Conservation (phyloP, 805 yeast species). For the Metschnikowia matae region DNA sequence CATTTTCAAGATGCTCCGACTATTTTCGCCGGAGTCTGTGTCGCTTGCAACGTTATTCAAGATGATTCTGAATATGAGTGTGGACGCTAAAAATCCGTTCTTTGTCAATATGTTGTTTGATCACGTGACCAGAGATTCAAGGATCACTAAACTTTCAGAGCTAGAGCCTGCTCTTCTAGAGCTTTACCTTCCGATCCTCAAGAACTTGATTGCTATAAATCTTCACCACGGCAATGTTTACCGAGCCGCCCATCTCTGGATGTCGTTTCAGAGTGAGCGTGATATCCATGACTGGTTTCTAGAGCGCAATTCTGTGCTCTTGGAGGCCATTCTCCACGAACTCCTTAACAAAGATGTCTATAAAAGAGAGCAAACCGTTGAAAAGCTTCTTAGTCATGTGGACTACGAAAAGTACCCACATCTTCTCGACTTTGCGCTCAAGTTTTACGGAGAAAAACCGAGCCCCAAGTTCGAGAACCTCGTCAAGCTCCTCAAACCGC, state of each 20-base stretch:
- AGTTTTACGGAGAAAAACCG: conserved; percentile 18
- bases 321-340: conserved; percentile 1
- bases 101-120: conserved; percentile 19
- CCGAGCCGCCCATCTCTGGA: conserved; percentile 19
- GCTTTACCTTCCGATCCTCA: neutral
- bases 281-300: conserved; percentile 1
- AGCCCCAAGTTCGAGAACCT: conserved; percentile 15
- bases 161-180: neutral
- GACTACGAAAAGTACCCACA: conserved; percentile 4
- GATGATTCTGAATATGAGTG: conserved; percentile 11
- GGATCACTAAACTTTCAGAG: neutral
- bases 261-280: neutral
- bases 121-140: neutral
- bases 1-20: conserved; percentile 8
- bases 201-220: conserved; percentile 8
- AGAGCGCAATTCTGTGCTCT: neutral
- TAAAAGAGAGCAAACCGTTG: neutral
- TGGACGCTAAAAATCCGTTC: conserved; percentile 10
- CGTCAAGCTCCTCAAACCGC: conserved; percentile 23
- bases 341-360: neutral
- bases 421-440: conserved; percentile 15
- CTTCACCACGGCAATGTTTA: conserved; percentile 11
- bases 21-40: neutral
- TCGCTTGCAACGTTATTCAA: conserved; percentile 1
- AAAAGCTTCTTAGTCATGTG: neutral